A percentile compares a stretch with the other conserved stretches of the same genome.
These are phyloP conservation scores for Lactarius sp. DNA, from an alignment of 768 basidiomycete species.

Conservation along the genomic window DNA sequence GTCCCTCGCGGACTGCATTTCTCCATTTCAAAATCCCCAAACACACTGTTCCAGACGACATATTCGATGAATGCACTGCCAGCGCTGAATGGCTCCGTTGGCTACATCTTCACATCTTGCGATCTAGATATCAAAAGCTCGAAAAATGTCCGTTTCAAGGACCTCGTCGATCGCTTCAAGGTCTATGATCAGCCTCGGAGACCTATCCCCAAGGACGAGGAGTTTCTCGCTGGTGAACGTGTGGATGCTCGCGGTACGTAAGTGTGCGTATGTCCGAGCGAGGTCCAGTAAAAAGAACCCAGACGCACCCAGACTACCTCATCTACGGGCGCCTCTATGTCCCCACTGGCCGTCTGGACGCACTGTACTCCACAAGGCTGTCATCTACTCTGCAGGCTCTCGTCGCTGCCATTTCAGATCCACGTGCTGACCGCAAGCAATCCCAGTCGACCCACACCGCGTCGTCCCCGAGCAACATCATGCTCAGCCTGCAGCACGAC, in stretches of 20 bases:
- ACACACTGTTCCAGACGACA: conserved; percentile 81
- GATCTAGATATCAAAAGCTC: conserved; percentile 68
- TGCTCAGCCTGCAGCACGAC: conserved; percentile 89
- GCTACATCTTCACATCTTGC: conserved; percentile 91
- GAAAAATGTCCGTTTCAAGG: conserved; percentile 72
- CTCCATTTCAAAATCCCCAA: conserved; percentile 84
- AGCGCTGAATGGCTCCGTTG: conserved; percentile 85
- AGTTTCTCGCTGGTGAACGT: conserved; percentile 75
- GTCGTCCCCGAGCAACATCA: conserved; percentile 55
- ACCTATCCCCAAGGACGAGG: conserved; percentile 74
- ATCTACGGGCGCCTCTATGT: conserved; percentile 90
- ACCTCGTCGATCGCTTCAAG: conserved; percentile 85
- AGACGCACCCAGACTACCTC: conserved; percentile 65
- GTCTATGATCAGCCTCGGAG: conserved; percentile 75
- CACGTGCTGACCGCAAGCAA: conserved; percentile 46
- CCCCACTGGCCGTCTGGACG: conserved; percentile 84
- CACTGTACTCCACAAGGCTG: conserved; percentile 79
- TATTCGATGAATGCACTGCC: conserved; percentile 93
- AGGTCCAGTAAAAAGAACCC: neutral
- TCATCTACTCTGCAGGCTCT: conserved; percentile 75
- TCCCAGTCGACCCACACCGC: conserved; percentile 39
- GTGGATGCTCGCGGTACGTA: conserved; percentile 69
- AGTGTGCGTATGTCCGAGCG: neutral
- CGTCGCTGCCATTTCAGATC: conserved; percentile 83
- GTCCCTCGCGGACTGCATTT: conserved; percentile 78